Evolutionary conservation across 2,329 filamentous ascomycete genomes (phyloP).

Genomic region (Ceratocystis albifundus): DNA sequence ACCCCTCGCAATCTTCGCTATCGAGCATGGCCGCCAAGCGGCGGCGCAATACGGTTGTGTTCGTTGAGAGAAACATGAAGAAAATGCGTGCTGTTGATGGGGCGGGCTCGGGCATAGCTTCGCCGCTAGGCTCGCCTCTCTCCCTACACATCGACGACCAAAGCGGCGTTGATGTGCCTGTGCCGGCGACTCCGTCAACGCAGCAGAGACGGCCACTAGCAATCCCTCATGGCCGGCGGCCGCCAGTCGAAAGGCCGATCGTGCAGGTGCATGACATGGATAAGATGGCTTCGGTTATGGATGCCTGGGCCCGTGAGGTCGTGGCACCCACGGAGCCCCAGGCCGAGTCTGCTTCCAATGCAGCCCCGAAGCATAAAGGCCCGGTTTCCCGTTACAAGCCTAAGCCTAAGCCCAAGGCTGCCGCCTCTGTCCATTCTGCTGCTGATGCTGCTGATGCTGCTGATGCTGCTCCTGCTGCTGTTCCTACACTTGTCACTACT

Average conservation of each 20-base stretch:
- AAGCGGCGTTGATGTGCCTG: slow-evolving; percentile 18
- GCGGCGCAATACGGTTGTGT: slow-evolving; percentile 35
- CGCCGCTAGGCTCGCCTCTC: neutral
- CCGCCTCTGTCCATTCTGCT: neutral
- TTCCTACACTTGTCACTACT: slow-evolving; percentile 14
- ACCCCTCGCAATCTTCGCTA: slow-evolving; percentile 11
- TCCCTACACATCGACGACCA: slow-evolving; percentile 4
- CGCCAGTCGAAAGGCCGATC: slow-evolving; percentile 29
- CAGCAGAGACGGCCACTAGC: slow-evolving; percentile 20
- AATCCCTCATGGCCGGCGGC: slow-evolving; percentile 28
- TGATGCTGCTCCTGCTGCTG: slow-evolving; percentile 19
- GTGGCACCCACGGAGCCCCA: slow-evolving; percentile 30
- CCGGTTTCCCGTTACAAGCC: slow-evolving; percentile 41
- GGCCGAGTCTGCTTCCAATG: slow-evolving; percentile 23
- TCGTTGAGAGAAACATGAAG: slow-evolving; percentile 42
- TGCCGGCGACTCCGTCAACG: slow-evolving; percentile 20
- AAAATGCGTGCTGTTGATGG: slow-evolving; percentile 27
- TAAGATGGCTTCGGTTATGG: slow-evolving; percentile 44
- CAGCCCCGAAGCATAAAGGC: slow-evolving; percentile 44
- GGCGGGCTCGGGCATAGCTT: neutral
- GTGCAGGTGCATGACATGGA: slow-evolving; percentile 37
- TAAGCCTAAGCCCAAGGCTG: slow-evolving; percentile 19
- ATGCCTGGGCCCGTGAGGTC: slow-evolving; percentile 44
- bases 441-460: slow-evolving; percentile 16
- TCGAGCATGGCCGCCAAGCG: slow-evolving; percentile 17